Evolutionary conservation across 1,139 yeast genomes (phyloP).

Genomic region (Diutina scorzettiae): DNA sequence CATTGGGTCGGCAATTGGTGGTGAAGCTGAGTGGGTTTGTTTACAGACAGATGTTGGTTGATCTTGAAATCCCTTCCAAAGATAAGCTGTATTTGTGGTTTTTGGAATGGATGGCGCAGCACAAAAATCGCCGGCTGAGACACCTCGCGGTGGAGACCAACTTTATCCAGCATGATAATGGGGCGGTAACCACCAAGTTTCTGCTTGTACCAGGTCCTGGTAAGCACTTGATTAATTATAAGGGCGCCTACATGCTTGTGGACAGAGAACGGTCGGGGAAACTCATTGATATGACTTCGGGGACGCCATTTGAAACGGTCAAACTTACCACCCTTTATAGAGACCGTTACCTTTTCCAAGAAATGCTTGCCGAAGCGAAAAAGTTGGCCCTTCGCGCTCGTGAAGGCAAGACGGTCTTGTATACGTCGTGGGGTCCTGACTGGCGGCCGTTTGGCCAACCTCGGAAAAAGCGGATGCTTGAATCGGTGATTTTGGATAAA

Average conservation of each 20-base stretch:
- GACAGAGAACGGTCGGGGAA: conserved; percentile 86
- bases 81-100: conserved; percentile 95
- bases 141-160: conserved; percentile 87
- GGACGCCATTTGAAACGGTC: conserved; percentile 93
- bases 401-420: conserved; percentile 90
- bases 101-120: conserved; percentile 89
- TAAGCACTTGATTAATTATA: conserved; percentile 72
- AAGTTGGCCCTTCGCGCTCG: conserved; percentile 66
- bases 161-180: conserved; percentile 84
- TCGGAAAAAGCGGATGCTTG: conserved; percentile 70
- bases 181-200: conserved; percentile 78
- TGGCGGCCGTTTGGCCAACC: conserved; percentile 99
- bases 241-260: conserved; percentile 81
- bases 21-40: conserved; percentile 52
- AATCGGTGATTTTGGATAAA: conserved; percentile 74
- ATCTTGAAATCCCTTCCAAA: conserved; percentile 84
- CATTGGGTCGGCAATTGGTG: conserved; percentile 63
- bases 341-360: conserved; percentile 60
- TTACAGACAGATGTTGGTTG: conserved; percentile 79
- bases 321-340: conserved; percentile 81
- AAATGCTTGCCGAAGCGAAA: conserved; percentile 79
- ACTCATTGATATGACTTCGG: conserved; percentile 78
- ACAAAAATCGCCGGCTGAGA: conserved; percentile 61
- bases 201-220: conserved; percentile 98
- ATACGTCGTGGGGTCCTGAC: conserved; percentile 95